Evolutionary conservation across 163 green algal species (phyloP).

Genomic region (Scenedesmus sp.): DNA sequence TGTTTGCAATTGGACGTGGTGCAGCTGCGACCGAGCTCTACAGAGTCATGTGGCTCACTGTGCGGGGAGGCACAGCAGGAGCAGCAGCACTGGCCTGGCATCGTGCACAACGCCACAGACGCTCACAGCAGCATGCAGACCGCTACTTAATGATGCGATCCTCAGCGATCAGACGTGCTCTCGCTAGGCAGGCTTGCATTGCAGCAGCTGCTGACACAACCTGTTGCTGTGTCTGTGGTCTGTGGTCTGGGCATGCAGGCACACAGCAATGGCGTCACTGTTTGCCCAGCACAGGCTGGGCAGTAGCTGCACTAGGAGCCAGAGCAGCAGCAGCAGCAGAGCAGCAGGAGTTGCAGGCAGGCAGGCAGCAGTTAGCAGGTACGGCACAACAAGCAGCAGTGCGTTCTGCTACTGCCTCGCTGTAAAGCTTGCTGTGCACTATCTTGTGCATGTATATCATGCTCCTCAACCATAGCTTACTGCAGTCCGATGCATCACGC

Average conservation of each 20-base stretch:
- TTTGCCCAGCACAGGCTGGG: conserved; percentile 42
- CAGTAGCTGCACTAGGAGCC: not conserved
- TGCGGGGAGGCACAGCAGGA: not conserved
- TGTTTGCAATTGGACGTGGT: not conserved
- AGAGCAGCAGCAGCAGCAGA: not conserved
- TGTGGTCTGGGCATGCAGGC: not conserved
- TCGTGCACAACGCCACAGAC: not conserved
- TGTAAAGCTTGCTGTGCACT: not conserved
- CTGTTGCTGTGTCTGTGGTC: not conserved
- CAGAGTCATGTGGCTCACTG: not conserved
- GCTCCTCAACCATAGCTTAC: no score
- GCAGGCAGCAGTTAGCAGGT: conserved; percentile 30
- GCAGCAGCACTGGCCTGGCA: not conserved
- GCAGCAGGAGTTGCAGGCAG: conserved; percentile 10
- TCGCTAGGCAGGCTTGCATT: not conserved
- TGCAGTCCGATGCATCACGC: no score
- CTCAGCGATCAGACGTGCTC: not conserved
- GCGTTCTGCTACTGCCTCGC: not conserved
- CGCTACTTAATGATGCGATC: not conserved
- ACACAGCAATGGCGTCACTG: conserved; percentile 26
- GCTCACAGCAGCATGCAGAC: not conserved
- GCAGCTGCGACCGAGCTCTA: not conserved
- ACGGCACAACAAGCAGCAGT: not conserved
- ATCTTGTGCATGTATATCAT: not conserved
- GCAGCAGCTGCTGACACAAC: not conserved